phyloP scores from a whole-genome alignment of 2,329 filamentous ascomycete species.

The Aspergillus felis region DNA sequence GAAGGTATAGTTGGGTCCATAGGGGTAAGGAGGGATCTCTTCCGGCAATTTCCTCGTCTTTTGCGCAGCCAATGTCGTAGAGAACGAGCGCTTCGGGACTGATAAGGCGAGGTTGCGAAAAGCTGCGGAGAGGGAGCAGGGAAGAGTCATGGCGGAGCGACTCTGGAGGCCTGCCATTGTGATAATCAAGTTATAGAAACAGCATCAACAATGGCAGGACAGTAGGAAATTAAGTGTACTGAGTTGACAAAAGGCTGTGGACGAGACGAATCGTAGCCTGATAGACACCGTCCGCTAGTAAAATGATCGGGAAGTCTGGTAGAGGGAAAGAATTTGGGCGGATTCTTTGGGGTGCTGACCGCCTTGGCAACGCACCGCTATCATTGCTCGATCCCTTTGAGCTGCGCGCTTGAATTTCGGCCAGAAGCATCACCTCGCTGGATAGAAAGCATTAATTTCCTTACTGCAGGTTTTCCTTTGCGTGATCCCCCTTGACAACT shows the following conservation, averaged over 20 bases:
- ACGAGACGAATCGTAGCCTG: background rate
- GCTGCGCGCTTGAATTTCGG: slow-evolving; percentile 31
- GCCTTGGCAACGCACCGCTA: slow-evolving; percentile 24
- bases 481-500: background rate
- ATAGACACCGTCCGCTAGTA: background rate
- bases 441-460: slow-evolving; percentile 11
- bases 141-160: slow-evolving; percentile 28
- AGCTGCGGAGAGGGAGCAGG: slow-evolving; percentile 34
- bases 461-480: slow-evolving; percentile 8
- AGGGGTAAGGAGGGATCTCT: slow-evolving; percentile 45
- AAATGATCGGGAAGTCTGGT: background rate
- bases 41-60: slow-evolving; percentile 32
- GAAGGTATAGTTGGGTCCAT: slow-evolving; percentile 41
- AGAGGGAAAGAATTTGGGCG: slow-evolving; percentile 17
- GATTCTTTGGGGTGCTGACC: slow-evolving; percentile 23
- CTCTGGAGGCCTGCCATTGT: slow-evolving; percentile 31
- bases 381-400: slow-evolving; percentile 30
- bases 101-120: slow-evolving; percentile 38
- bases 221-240: background rate
- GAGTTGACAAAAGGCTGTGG: background rate
- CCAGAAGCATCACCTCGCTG: slow-evolving; percentile 21
- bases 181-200: slow-evolving; percentile 8
- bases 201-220: slow-evolving; percentile 14
- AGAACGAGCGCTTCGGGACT: slow-evolving; percentile 36
- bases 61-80: slow-evolving; percentile 31